Evolutionary conservation across 2,329 filamentous ascomycete genomes (phyloP).

Genomic region (Aspergillus clavatus): DNA sequence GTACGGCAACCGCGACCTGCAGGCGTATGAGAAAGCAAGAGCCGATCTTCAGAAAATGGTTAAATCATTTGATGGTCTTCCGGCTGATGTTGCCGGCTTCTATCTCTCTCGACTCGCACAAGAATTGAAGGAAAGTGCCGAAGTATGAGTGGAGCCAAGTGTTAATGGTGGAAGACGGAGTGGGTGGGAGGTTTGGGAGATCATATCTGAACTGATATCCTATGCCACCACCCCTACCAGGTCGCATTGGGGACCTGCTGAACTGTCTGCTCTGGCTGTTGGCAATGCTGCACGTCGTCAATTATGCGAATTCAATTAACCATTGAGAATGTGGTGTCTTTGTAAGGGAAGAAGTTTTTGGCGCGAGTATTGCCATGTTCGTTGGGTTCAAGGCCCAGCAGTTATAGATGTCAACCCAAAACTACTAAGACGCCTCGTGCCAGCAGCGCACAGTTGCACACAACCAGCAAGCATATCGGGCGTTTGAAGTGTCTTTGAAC

Average conservation of each 20-base stretch:
- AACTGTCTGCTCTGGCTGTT: neutral
- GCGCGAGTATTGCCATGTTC: neutral
- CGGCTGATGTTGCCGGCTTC: conserved; percentile 64
- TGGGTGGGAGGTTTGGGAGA: neutral
- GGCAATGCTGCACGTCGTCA: neutral
- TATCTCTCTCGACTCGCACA: conserved; percentile 68
- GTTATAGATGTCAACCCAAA: neutral
- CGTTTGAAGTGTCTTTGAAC: too few species aligned
- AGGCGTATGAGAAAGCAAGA: conserved; percentile 76
- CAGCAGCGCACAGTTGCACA: neutral
- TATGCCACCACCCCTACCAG: neutral
- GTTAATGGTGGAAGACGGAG: neutral
- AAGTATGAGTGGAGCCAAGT: conserved; percentile 14
- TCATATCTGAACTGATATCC: neutral
- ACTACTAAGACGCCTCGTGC: neutral
- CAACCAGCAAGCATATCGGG: neutral
- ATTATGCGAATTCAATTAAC: neutral
- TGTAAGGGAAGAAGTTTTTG: neutral
- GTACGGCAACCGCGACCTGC: conserved; percentile 81
- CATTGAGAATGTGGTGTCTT: neutral
- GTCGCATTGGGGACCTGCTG: neutral
- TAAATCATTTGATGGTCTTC: conserved; percentile 47
- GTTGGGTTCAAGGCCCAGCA: neutral
- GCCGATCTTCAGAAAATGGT: conserved; percentile 65
- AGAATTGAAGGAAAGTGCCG: conserved; percentile 51